A percentile compares a stretch with the other conserved stretches of the same genome.
Conservation (phyloP, 2,329 filamentous ascomycete species). For the Penicillium sclerotigenum region DNA sequence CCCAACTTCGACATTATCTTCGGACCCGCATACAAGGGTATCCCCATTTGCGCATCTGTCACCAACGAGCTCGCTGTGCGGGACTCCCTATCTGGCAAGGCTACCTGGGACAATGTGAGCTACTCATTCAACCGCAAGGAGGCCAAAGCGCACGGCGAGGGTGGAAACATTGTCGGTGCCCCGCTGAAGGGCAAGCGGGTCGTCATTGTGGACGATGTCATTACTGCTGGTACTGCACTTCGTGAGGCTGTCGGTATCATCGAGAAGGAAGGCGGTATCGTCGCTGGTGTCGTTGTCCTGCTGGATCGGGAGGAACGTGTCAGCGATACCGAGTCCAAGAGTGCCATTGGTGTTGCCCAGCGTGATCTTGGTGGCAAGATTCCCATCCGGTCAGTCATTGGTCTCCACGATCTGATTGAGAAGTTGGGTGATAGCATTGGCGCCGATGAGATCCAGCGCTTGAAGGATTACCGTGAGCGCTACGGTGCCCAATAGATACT, state of each 20-base stretch:
- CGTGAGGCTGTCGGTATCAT: conserved; percentile 90
- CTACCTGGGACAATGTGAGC: conserved; percentile 65
- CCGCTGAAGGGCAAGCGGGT: conserved; percentile 79
- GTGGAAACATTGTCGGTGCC: conserved; percentile 86
- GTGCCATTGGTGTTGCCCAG: conserved; percentile 80
- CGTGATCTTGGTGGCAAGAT: conserved; percentile 69
- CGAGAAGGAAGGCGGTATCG: conserved; percentile 73
- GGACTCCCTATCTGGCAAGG: conserved; percentile 48
- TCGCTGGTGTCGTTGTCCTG: conserved; percentile 84
- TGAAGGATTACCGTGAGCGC: conserved; percentile 67
- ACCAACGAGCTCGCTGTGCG: conserved; percentile 71
- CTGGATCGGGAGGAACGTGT: conserved; percentile 66
- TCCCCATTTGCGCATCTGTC: conserved; percentile 78
- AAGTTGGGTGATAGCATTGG: conserved; percentile 62
- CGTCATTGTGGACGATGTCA: conserved; percentile 92
- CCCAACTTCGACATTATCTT: conserved; percentile 80
- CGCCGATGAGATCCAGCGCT: conserved; percentile 60
- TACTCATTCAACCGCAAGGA: conserved; percentile 97
- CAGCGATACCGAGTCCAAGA: conserved; percentile 66
- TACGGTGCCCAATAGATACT: conserved; percentile 39
- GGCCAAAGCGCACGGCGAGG: conserved; percentile 92
- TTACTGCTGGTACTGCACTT: conserved; percentile 92
- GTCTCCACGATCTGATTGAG: conserved; percentile 73
- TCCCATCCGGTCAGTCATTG: conserved; percentile 71
- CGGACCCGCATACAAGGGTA: conserved; percentile 94